Evolutionary conservation across 2,329 filamentous ascomycete genomes (phyloP), one percentile per base, ranked within the genome.

Genomic region (Fusarium ramigenum): DNA sequence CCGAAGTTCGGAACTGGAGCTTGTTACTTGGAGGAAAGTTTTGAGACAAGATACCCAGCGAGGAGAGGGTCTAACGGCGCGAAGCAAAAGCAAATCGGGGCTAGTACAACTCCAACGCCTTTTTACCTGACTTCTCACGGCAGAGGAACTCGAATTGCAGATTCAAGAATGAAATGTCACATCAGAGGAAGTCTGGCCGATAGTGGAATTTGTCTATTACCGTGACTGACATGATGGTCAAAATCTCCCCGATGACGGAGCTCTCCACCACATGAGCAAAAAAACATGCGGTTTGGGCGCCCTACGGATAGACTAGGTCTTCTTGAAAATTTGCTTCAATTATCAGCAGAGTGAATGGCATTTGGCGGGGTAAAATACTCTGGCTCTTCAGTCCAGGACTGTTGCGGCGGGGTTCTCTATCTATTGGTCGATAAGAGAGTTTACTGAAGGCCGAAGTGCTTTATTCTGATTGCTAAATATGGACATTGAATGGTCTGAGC

Each of bases 161-260:
- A 60, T 21, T 71, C 57, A 58, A 34, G 32, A 42, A 50, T 69
- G 43, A n/a, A 56, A 65, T 43, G 30, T 49, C 65, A 69, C 16
- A 30, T 23, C 43, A 44, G 21, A 43, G 37, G 37, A 68, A 36
- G 40, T 47, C 54, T 60, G 56, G 70, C 63, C 44, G 58, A 59
- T 42, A 39, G 62, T 68, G 53, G 53, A 58, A 63, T 32, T 32
- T 63, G 53, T 57, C 53, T 50, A 50, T 63, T 66, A 71, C 30
- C 44, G 44, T 58, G 61, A 73, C 49, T 58, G 60, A 60, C 25
- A 30, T 53, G 64, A 63, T 21, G 58, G 53, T 56, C 30, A 40
- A 36, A 42, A 43, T 46, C 23, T 21, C 53, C 42, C 72, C 72
- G 72, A 75, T 75, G 69, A 71, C 72, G 72, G 72, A 73, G 72